Evolutionary conservation across 345 rosid species (phyloP).

Genomic region (Gossypium stocksii): DNA sequence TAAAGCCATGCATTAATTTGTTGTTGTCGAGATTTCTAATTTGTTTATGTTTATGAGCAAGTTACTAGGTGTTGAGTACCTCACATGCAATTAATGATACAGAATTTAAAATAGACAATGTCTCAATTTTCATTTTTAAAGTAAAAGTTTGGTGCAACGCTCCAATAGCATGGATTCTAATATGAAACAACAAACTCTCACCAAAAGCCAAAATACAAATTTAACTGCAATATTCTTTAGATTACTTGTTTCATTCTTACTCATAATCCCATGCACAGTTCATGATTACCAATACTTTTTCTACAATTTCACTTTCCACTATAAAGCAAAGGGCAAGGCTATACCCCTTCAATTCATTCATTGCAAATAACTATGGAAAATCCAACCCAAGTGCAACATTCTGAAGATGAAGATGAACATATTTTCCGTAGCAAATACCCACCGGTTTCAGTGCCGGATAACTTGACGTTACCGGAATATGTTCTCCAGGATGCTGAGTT

Average conservation of each 20-base stretch:
- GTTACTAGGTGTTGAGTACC: neutral
- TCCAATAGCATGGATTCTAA: neutral
- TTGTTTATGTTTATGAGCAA: neutral
- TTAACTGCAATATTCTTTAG: conserved; percentile 16
- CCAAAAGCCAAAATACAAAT: conserved; percentile 11
- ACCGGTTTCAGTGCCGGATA: conserved; percentile 55
- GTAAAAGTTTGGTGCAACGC: neutral
- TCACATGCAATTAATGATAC: neutral
- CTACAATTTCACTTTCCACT: conserved; percentile 9
- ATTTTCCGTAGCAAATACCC: conserved; percentile 64
- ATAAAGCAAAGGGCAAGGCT: conserved; percentile 7
- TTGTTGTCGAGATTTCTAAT: neutral
- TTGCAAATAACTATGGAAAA: neutral
- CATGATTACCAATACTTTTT: conserved; percentile 11
- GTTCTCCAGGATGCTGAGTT: conserved; percentile 74
- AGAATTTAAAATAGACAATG: neutral
- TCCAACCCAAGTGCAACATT: neutral
- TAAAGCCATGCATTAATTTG: neutral
- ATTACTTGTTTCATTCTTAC: conserved; percentile 14
- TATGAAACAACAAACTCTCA: conserved; percentile 27
- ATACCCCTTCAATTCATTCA: neutral
- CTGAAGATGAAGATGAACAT: conserved; percentile 22
- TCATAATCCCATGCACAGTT: conserved; percentile 21
- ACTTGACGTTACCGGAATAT: conserved; percentile 69
- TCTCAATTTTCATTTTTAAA: neutral